Conservation (phyloP, 306 rosid species). For the Vicia faba region DNA sequence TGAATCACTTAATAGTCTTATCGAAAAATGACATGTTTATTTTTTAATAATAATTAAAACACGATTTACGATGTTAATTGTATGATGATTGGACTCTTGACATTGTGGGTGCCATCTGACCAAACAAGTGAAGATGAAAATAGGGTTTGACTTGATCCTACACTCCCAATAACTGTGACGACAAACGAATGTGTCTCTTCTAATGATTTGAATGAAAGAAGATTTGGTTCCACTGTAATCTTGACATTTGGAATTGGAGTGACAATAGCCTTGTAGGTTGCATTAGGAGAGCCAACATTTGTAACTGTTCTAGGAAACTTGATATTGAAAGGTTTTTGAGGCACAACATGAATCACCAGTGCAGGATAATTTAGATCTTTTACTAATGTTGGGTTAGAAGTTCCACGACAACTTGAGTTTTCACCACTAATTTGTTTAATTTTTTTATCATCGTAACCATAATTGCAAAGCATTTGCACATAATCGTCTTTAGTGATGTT, state of each 20-base stretch:
- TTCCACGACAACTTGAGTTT: neutral
- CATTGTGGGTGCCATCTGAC: neutral
- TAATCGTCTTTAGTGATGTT: slow-evolving; percentile 2
- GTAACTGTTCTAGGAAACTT: slow-evolving; percentile 1
- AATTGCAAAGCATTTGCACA: slow-evolving; percentile 12
- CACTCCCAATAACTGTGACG: too few species aligned
- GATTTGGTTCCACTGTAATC: too few species aligned
- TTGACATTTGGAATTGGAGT: neutral
- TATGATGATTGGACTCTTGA: neutral
- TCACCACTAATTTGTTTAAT: neutral
- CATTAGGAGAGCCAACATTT: neutral
- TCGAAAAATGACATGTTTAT: too few species aligned
- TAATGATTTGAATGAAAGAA: too few species aligned
- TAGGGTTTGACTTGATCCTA: neutral
- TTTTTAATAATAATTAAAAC: too few species aligned
- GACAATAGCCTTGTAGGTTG: neutral
- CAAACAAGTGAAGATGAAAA: neutral
- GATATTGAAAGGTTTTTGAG: neutral
- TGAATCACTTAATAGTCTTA: too few species aligned
- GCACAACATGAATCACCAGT: neutral
- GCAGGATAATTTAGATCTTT: slow-evolving; percentile 4
- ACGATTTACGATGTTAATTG: too few species aligned
- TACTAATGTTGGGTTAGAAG: neutral
- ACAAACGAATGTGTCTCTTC: too few species aligned
- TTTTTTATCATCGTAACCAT: neutral